phyloP scores from a whole-genome alignment of 495 filamentous ascomycete species.

The Baudoinia panamericana region DNA sequence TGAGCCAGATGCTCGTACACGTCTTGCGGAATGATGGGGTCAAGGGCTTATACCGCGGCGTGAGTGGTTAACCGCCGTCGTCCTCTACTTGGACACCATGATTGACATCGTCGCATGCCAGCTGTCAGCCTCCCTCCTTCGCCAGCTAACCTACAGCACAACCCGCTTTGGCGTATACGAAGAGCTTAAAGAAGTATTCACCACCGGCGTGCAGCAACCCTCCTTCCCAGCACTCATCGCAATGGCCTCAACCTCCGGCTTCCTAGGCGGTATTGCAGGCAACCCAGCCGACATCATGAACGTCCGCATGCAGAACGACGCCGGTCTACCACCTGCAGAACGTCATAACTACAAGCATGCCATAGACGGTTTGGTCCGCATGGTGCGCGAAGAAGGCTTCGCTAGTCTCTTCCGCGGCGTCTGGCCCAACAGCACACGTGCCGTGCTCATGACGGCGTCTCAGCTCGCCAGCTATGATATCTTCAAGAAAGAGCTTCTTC shows the following conservation, averaged over 20 bases:
- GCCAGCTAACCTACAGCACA: conserved; percentile 80
- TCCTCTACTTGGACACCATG: not conserved
- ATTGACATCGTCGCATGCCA: conserved; percentile 21
- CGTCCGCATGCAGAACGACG: conserved; percentile 96
- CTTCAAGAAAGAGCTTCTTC: conserved; percentile 69
- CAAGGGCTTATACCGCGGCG: conserved; percentile 69
- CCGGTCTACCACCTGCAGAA: conserved; percentile 56
- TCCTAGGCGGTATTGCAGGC: conserved; percentile 78
- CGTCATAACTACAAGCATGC: conserved; percentile 84
- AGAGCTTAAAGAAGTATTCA: conserved; percentile 63
- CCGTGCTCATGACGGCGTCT: conserved; percentile 83
- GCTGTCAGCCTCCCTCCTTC: conserved; percentile 83
- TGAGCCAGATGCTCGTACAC: conserved; percentile 71
- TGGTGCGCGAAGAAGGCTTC: conserved; percentile 67
- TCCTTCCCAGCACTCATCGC: conserved; percentile 60
- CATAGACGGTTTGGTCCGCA: conserved; percentile 70
- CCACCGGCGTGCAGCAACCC: conserved; percentile 37
- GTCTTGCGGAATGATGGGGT: conserved; percentile 54
- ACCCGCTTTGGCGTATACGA: conserved; percentile 93
- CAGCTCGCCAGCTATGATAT: conserved; percentile 87
- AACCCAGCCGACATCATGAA: conserved; percentile 95
- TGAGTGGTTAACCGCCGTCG: conserved; percentile 27
- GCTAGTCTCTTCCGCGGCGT: conserved; percentile 71
- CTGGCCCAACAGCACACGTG: conserved; percentile 78
- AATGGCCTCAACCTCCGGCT: conserved; percentile 70